Conservation (phyloP, 345 rosid genomes). For the Punica granatum region DNA sequence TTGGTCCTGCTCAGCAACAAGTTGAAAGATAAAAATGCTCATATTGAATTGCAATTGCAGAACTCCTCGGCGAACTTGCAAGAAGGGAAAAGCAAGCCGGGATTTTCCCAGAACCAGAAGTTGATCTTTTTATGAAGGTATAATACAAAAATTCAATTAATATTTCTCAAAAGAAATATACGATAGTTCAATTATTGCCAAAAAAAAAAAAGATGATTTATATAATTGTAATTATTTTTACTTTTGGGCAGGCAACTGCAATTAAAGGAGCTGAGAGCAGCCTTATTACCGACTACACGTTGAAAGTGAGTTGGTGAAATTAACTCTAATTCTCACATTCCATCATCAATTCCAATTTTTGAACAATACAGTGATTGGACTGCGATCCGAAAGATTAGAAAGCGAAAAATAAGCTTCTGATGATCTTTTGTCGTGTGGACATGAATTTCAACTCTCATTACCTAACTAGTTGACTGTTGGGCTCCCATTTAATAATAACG, state of each 20-base stretch:
- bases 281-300: slow-evolving; percentile 80
- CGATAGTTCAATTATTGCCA: too few relatives aligned
- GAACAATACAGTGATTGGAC: background rate
- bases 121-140: slow-evolving; percentile 92
- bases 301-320: slow-evolving; percentile 66
- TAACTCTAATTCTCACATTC: slow-evolving; percentile 10
- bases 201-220: background rate
- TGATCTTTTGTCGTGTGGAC: slow-evolving; percentile 3
- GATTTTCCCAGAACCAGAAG: slow-evolving; percentile 70
- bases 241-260: slow-evolving; percentile 55
- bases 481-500: background rate
- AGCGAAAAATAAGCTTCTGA: background rate
- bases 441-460: slow-evolving; percentile 15
- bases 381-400: too few relatives aligned
- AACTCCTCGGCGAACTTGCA: slow-evolving; percentile 64
- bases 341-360: background rate
- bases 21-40: background rate
- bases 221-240: background rate
- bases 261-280: slow-evolving; percentile 64
- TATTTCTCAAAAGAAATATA: too few relatives aligned
- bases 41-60: slow-evolving; percentile 16
- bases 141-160: background rate
- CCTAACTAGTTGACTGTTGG: slow-evolving; percentile 14
- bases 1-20: background rate
- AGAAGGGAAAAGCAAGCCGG: slow-evolving; percentile 75